Evolutionary conservation across 1,284 basidiomycete genomes (phyloP).

Genomic region (Agroathelia rolfsii): DNA sequence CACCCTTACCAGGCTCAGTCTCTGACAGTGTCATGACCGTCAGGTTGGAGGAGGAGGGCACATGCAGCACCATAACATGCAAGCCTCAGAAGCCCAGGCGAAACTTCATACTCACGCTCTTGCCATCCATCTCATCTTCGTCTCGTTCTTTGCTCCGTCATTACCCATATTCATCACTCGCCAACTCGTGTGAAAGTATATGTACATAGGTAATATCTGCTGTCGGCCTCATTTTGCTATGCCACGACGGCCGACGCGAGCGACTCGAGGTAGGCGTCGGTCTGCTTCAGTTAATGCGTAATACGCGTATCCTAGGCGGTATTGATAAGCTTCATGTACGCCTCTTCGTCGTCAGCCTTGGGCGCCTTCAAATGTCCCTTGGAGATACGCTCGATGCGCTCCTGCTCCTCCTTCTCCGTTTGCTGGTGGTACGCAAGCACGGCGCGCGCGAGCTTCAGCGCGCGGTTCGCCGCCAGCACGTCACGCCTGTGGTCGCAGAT

Average conservation of each 20-base stretch:
- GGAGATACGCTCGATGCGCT: slow-evolving; percentile 89
- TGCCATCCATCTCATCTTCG: too few relatives aligned
- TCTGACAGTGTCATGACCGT: too few relatives aligned
- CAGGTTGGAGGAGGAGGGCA: too few relatives aligned
- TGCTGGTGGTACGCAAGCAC: slow-evolving; percentile 80
- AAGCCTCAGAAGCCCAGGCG: too few relatives aligned
- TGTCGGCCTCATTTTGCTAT: slow-evolving; percentile 89
- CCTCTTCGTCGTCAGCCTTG: slow-evolving; percentile 98
- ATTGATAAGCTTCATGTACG: slow-evolving; percentile 98
- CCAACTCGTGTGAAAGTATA: too few relatives aligned
- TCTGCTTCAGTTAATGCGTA: slow-evolving; percentile 91
- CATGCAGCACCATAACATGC: too few relatives aligned
- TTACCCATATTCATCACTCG: too few relatives aligned
- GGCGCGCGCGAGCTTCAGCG: slow-evolving; percentile 76
- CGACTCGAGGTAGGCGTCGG: slow-evolving; percentile 90
- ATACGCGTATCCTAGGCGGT: slow-evolving; percentile 99
- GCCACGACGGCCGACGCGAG: slow-evolving; percentile 91
- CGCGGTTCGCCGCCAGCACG: slow-evolving; percentile 62
- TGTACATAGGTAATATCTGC: too few relatives aligned
- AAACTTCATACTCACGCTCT: too few relatives aligned
- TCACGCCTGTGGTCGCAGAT: slow-evolving; percentile 85
- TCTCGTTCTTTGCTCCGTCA: too few relatives aligned
- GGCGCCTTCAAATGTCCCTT: slow-evolving; percentile 99
- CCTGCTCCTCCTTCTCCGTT: slow-evolving; percentile 98
- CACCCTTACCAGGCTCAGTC: too few relatives aligned